Percentiles rank a stretch among this genome's conserved stretches.
Evolutionary conservation across 306 rosid species (phyloP).

Genomic region (Rubus parviflorus): DNA sequence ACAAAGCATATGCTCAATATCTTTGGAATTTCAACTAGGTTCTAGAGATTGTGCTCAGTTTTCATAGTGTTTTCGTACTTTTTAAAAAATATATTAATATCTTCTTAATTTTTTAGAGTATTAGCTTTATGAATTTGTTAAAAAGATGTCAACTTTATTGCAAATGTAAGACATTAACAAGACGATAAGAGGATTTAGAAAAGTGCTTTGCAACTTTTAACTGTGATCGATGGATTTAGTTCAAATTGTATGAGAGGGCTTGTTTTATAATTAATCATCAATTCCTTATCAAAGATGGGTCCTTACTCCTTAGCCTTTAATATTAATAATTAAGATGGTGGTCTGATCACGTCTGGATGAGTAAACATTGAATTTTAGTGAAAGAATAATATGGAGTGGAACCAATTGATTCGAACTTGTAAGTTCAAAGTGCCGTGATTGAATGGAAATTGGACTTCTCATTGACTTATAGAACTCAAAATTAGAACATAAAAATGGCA

Average conservation of each 20-base stretch:
- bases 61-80: too few species aligned
- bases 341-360: not conserved
- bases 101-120: too few species aligned
- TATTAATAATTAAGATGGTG: not conserved
- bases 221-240: not conserved
- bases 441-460: conserved; percentile 12
- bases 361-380: not conserved
- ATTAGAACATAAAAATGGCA: not conserved
- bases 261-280: not conserved
- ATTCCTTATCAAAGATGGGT: not conserved
- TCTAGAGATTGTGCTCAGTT: too few species aligned
- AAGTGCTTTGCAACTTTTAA: not conserved
- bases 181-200: not conserved
- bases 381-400: not conserved
- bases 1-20: too few species aligned
- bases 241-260: too few species aligned
- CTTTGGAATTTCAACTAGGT: too few species aligned
- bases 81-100: too few species aligned
- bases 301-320: not conserved
- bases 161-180: not conserved
- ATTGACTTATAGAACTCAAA: not conserved
- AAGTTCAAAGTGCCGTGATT: conserved; percentile 2
- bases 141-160: too few species aligned
- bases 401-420: not conserved
- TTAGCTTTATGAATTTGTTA: not conserved